Evolutionary conservation across 805 yeast genomes (phyloP).

Genomic region (Yarrowia sp.): DNA sequence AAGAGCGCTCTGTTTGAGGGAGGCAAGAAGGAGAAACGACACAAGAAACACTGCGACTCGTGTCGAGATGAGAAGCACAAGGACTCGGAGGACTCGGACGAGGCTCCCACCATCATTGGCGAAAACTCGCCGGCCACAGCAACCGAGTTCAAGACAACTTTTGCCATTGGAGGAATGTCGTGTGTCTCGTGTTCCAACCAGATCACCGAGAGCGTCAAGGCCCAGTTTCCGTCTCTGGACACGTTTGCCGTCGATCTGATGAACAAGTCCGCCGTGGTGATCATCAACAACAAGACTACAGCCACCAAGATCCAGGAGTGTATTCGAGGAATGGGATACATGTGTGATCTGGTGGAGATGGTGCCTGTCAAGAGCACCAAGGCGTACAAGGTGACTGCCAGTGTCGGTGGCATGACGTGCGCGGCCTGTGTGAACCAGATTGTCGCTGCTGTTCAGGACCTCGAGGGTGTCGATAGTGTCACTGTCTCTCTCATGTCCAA

Average conservation of each 20-base stretch:
- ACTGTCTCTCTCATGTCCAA: constrained; percentile 67
- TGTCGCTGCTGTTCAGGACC: constrained; percentile 51
- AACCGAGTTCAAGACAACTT: constrained; percentile 22
- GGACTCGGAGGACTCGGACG: not conserved
- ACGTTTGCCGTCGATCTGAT: constrained; percentile 60
- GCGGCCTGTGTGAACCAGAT: constrained; percentile 72
- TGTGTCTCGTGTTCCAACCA: constrained; percentile 66
- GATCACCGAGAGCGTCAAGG: constrained; percentile 55
- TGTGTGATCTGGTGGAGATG: constrained; percentile 62
- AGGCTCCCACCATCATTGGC: constrained; percentile 6
- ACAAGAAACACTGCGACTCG: constrained; percentile 28
- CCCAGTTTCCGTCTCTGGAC: constrained; percentile 47
- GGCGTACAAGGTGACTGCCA: constrained; percentile 60
- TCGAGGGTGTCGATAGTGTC: constrained; percentile 61
- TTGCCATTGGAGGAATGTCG: constrained; percentile 65
- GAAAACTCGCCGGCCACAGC: constrained; percentile 15
- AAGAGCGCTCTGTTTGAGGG: constrained; percentile 17
- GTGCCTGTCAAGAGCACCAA: constrained; percentile 61
- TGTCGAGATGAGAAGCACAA: constrained; percentile 18
- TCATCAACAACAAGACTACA: constrained; percentile 59
- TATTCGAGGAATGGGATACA: constrained; percentile 58
- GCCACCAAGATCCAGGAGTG: constrained; percentile 58
- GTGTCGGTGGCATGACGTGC: constrained; percentile 78
- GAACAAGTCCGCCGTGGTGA: constrained; percentile 60
- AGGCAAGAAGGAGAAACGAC: constrained; percentile 17